phyloP scores from a whole-genome alignment of 768 basidiomycete genomes.

The Tephrocybe sp. region DNA sequence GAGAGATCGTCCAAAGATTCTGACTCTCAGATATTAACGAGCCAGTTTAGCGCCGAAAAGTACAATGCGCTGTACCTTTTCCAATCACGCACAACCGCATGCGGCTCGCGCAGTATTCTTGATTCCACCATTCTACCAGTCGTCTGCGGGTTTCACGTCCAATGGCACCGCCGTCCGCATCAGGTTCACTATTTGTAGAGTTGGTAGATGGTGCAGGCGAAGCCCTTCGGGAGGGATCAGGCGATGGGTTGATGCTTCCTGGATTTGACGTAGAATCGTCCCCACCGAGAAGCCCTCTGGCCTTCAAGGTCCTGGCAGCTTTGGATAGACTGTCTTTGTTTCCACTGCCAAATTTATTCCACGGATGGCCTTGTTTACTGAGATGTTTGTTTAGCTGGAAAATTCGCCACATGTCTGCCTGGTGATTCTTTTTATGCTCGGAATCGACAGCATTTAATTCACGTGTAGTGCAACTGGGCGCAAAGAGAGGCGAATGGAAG shows the following conservation, averaged over 20 bases:
- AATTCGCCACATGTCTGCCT: slow-evolving; percentile 87
- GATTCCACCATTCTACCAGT: slow-evolving; percentile 81
- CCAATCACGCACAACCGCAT: slow-evolving; percentile 82
- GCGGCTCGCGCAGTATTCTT: slow-evolving; percentile 77
- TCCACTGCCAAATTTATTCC: slow-evolving; percentile 91
- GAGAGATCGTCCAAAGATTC: slow-evolving; percentile 76
- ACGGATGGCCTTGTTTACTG: slow-evolving; percentile 73
- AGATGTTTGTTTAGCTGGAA: slow-evolving; percentile 93
- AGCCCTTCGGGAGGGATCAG: slow-evolving; percentile 50
- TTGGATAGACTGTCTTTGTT: slow-evolving; percentile 70
- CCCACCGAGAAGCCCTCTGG: slow-evolving; percentile 39
- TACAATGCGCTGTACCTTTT: slow-evolving; percentile 48
- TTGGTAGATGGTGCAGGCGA: slow-evolving; percentile 59
- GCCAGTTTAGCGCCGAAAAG: background rate
- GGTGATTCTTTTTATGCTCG: slow-evolving; percentile 95
- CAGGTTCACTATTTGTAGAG: slow-evolving; percentile 53
- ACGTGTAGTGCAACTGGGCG: slow-evolving; percentile 78
- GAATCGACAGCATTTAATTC: slow-evolving; percentile 97
- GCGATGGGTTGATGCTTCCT: slow-evolving; percentile 36
- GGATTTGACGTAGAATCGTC: slow-evolving; percentile 22
- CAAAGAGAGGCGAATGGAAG: slow-evolving; percentile 91
- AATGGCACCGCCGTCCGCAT: slow-evolving; percentile 73
- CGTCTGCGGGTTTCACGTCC: slow-evolving; percentile 80
- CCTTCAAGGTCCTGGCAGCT: slow-evolving; percentile 56
- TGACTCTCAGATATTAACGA: slow-evolving; percentile 24